These are phyloP conservation scores for Chytridiales sp. DNA, from an alignment of 371 early-diverging fungal genomes.

Conservation along the genomic window DNA sequence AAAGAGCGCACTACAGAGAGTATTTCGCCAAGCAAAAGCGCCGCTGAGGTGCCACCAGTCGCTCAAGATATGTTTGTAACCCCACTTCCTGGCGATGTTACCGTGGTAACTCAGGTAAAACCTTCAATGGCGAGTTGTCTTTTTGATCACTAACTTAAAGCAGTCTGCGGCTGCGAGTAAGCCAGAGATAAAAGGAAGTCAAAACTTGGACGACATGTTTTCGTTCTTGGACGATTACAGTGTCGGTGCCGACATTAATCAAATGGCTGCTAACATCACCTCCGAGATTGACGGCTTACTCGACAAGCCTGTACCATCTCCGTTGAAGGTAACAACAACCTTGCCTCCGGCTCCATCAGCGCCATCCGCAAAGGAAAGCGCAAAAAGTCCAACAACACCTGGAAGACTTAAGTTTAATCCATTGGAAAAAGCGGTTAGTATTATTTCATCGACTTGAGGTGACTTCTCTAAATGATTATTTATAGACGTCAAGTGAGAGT, in stretches of 20 bases:
- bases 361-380: slow-evolving; percentile 1
- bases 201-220: slow-evolving; percentile 45
- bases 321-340: too few relatives aligned
- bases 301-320: too few relatives aligned
- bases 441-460: too few relatives aligned
- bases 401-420: slow-evolving; percentile 30
- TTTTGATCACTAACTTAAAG: background rate
- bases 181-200: slow-evolving; percentile 11
- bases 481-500: slow-evolving; percentile 28
- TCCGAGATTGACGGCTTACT: slow-evolving; percentile 38
- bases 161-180: too few relatives aligned
- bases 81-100: too few relatives aligned
- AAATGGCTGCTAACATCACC: slow-evolving; percentile 40
- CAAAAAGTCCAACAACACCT: slow-evolving; percentile 3
- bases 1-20: too few relatives aligned
- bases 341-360: too few relatives aligned
- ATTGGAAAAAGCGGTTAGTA: slow-evolving; percentile 21
- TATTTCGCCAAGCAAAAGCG: too few relatives aligned
- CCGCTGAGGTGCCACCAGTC: too few relatives aligned
- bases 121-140: background rate
- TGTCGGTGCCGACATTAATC: slow-evolving; percentile 32
- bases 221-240: slow-evolving; percentile 45
- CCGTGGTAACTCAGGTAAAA: too few relatives aligned
- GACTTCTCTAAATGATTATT: background rate
- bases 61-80: too few relatives aligned